Evolutionary conservation across 1,284 basidiomycete species (phyloP), one percentile per base, ranked within the genome.

Genomic region (Tylopilus orsonianus): DNA sequence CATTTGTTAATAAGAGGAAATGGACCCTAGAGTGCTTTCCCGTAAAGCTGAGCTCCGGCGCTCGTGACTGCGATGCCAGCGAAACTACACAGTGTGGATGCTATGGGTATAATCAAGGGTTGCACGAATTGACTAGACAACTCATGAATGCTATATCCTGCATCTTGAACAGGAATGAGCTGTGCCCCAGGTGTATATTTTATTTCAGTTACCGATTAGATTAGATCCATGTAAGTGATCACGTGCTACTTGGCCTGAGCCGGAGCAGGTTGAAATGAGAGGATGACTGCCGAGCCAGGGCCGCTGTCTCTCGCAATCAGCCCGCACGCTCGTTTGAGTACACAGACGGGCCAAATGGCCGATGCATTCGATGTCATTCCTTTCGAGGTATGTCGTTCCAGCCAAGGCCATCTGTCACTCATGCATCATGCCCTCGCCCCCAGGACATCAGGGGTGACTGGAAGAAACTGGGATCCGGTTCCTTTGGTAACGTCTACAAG

Each of bases 401-500:
- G 20, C 19, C 44, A 26, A 0, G 8, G 14, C 36, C 24, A 26
- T 47, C 26, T 23, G 18, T 46, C 44, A 33, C 14, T n/a, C 13
- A 10, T 13, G 23, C 42, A 42, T 35, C 44, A 43, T 26, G 12
- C 14, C 32, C 44, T 46, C 35, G 44, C 27, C 34, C 44, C 22
- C 56, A 94, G 90, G 91, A 91, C 66, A 90, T 94, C 72, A 85
- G 86, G 65, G 91, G 90, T 45, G 75, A 85, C 32, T 94, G 92
- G 90, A 85, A 85, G 71, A 87, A 88, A 60, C 73, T 97, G 4
- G 93, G 93, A 16, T 84, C 89, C 26, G 93, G 93, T 5, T 93
- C 90, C 27, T 97, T 96, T 70, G 93, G 93, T 6, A 90, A 91
- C 54, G 93, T 97, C 37, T 93, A 88, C 75, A 92, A 88, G 68